Conservation (phyloP, 768 basidiomycete species). For the Daedaleopsis sinensis region DNA sequence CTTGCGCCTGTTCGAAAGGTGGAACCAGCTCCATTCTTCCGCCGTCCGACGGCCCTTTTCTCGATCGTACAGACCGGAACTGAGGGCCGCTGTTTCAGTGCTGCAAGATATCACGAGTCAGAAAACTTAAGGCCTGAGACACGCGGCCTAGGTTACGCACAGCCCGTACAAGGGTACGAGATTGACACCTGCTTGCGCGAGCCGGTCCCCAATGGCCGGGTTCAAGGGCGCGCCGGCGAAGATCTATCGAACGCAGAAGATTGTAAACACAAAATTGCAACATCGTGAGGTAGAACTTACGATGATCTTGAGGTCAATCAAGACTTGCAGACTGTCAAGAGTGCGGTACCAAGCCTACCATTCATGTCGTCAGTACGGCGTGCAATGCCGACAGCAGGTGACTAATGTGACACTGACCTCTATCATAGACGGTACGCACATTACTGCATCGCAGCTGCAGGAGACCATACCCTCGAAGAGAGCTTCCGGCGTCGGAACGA, state of each 20-base stretch:
- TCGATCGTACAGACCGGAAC: conserved; percentile 5
- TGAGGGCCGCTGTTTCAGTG: not conserved
- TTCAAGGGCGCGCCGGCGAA: conserved; percentile 45
- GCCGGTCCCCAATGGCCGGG: conserved; percentile 36
- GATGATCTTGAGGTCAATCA: conserved; percentile 16
- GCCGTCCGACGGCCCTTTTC: not conserved
- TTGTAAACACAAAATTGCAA: not conserved
- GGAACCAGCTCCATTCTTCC: conserved; percentile 43
- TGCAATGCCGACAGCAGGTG: not conserved
- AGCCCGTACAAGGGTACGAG: conserved; percentile 40
- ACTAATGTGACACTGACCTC: conserved; percentile 21
- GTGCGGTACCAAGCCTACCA: conserved; percentile 26
- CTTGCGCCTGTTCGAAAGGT: conserved; percentile 23
- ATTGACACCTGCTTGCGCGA: conserved; percentile 37
- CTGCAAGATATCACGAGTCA: not conserved
- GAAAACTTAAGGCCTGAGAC: not conserved
- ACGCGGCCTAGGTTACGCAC: conserved; percentile 26
- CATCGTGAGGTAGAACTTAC: conserved; percentile 7
- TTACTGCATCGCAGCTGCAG: conserved; percentile 12
- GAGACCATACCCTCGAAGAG: conserved; percentile 12
- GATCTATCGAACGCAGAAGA: conserved; percentile 23
- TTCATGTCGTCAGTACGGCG: not conserved
- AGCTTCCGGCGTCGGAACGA: conserved; percentile 26
- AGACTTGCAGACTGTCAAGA: conserved; percentile 2
- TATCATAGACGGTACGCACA: conserved; percentile 31